phyloP scores from a whole-genome alignment of 179 eudicot species.

The Beta lomatogona region DNA sequence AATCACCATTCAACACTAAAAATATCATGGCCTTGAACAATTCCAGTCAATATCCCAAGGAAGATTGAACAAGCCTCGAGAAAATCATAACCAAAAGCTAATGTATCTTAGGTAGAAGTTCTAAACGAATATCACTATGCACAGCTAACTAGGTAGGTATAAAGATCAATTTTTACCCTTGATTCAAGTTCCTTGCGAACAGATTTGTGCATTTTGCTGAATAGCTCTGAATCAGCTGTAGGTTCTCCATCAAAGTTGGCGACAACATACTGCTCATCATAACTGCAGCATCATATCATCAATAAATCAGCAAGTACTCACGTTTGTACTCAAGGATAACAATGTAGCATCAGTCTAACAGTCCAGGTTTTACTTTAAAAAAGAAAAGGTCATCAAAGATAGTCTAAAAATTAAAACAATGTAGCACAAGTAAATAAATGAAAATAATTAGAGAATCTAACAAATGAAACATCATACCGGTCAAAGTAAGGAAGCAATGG shows the following conservation, averaged over 20 bases:
- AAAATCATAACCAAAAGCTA: neutral
- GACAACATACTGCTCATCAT: conserved; percentile 77
- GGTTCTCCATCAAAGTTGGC: conserved; percentile 92
- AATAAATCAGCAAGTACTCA: conserved; percentile 23
- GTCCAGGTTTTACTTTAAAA: neutral
- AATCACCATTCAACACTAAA: no score
- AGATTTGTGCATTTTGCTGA: conserved; percentile 59
- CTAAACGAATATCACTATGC: neutral
- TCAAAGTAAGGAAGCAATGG: conserved; percentile 91
- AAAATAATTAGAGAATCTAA: neutral
- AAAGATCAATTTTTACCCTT: conserved; percentile 47
- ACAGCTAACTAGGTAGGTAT: neutral
- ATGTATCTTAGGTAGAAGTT: neutral
- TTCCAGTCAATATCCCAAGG: neutral
- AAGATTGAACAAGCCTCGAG: neutral
- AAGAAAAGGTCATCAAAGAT: neutral
- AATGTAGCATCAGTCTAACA: neutral
- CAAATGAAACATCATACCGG: conserved; percentile 47
- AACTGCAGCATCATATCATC: conserved; percentile 49
- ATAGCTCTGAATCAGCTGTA: conserved; percentile 81
- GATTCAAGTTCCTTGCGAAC: conserved; percentile 70
- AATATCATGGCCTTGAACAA: no score
- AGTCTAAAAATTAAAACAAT: neutral
- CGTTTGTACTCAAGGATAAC: neutral
- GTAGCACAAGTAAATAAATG: neutral